Evolutionary conservation across 176 grass and related monocot species (phyloP).

Genomic region (Themeda triandra): DNA sequence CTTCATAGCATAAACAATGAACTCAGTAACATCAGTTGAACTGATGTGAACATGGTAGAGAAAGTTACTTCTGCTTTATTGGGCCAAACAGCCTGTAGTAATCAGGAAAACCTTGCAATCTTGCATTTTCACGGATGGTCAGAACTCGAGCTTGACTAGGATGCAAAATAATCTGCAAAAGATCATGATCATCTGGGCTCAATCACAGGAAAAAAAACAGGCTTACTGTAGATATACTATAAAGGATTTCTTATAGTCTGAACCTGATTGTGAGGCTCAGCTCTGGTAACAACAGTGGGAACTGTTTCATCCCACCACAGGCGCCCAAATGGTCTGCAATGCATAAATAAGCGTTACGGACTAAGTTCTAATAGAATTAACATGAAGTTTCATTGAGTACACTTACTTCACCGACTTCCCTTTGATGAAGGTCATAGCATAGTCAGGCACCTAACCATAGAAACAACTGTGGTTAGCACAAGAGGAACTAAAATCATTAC

Average conservation of each 20-base stretch:
- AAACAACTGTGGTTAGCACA: not conserved
- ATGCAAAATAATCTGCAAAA: slow-evolving; percentile 49
- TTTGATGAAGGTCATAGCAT: slow-evolving; percentile 60
- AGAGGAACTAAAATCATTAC: not conserved
- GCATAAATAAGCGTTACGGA: not conserved
- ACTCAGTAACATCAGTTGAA: not conserved
- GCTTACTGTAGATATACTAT: not conserved
- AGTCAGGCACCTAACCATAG: slow-evolving; percentile 45
- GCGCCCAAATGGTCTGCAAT: slow-evolving; percentile 56
- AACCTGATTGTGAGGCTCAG: slow-evolving; percentile 70
- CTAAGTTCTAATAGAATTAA: not conserved
- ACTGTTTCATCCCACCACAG: slow-evolving; percentile 77
- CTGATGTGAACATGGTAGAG: not conserved
- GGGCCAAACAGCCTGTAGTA: slow-evolving; percentile 49
- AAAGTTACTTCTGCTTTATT: slow-evolving; percentile 49
- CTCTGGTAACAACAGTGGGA: slow-evolving; percentile 64
- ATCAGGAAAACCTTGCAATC: slow-evolving; percentile 59
- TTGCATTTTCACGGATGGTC: slow-evolving; percentile 55
- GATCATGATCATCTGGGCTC: not conserved
- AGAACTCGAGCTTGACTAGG: slow-evolving; percentile 55
- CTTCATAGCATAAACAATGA: not conserved
- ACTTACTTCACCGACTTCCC: slow-evolving; percentile 64
- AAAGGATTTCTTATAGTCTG: not conserved
- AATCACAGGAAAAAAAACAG: not conserved
- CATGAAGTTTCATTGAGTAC: not conserved